Percentiles rank a stretch among this genome's conserved stretches.
Conservation (phyloP, 495 filamentous ascomycete genomes). For the Glarea lozoyensis region DNA sequence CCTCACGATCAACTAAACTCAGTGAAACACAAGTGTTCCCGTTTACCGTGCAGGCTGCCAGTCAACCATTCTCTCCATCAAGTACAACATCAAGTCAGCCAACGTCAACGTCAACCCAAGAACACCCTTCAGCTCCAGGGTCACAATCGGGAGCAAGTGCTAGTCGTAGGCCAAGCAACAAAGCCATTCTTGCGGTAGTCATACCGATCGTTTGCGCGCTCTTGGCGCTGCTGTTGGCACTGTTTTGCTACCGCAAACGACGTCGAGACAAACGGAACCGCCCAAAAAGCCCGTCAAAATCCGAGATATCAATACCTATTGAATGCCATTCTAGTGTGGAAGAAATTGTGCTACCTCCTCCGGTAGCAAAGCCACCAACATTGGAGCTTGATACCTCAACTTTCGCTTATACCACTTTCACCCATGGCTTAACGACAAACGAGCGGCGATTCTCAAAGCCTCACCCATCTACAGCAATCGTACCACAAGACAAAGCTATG, state of each 20-base stretch:
- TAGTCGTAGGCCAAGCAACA: neutral
- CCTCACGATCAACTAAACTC: conserved; percentile 30
- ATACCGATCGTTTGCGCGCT: conserved; percentile 6
- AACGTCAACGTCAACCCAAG: no score
- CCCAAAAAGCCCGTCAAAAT: neutral
- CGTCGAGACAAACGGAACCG: neutral
- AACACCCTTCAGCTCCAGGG: no score
- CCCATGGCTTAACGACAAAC: neutral
- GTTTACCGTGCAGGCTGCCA: conserved; percentile 33
- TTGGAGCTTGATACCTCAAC: conserved; percentile 11
- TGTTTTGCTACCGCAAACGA: conserved; percentile 5
- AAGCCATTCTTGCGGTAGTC: conserved; percentile 6
- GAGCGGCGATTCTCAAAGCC: no score
- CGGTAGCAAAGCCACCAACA: conserved; percentile 1
- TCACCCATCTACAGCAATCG: neutral
- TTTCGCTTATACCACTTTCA: conserved; percentile 8
- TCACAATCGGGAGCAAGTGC: neutral
- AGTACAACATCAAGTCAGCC: conserved; percentile 1
- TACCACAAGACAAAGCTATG: neutral
- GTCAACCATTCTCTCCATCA: conserved; percentile 6
- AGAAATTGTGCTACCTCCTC: conserved; percentile 3
- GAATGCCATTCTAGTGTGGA: conserved; percentile 2
- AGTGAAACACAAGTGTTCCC: conserved; percentile 39
- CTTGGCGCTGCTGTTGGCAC: conserved; percentile 1
- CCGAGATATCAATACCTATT: conserved; percentile 9